Evolutionary conservation across 73 alveolate species (phyloP), one percentile per base, ranked within the genome.

Genomic region (Paramecium sexaurelia): DNA sequence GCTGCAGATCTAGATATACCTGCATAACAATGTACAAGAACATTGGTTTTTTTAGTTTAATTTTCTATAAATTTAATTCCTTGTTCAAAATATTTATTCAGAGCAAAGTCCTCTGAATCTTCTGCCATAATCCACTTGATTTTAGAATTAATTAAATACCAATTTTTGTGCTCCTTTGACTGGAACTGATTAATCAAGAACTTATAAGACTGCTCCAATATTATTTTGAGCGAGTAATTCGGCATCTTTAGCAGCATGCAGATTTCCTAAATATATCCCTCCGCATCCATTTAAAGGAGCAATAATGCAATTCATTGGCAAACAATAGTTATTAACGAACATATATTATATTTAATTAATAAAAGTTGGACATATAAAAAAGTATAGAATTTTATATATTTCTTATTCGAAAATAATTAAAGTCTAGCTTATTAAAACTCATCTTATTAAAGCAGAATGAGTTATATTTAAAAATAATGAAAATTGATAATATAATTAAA

Each of bases 71-170:
- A 73, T 73, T 73, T 73, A 36, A 35, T 35, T 27, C 37, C 55
- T 37, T 35, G 33, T 29, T 73, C 87, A 73, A 73, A 73, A 24
- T 32, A 73, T 73, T 37, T 35, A 73, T 73, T 2, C 3, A 73
- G 56, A 13, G 87, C 67, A 33, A 35, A 73, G 15, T 73, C 87
- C 10, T 73, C 87, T 13, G 66, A 20, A 35, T 73, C 87, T 17
- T 73, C 87, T n/a, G 87, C 87, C 87, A 73, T 73, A 6, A 73
- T 73, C 87, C 87, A 73, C 87, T 73, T 11, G 4, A 35, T 0
- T 5, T 35, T 10, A 29, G 8, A 27, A 11, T 32, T 35, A 13
- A 73, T n/a, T 29, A 10, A 13, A 20, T 73, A 73, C 87, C 66
- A 73, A 37, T 17, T 73, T 73, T 73, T 73, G 17, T 35, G 45